Evolutionary conservation across 306 rosid species (phyloP).

Genomic region (Fragaria nilgerrensis): DNA sequence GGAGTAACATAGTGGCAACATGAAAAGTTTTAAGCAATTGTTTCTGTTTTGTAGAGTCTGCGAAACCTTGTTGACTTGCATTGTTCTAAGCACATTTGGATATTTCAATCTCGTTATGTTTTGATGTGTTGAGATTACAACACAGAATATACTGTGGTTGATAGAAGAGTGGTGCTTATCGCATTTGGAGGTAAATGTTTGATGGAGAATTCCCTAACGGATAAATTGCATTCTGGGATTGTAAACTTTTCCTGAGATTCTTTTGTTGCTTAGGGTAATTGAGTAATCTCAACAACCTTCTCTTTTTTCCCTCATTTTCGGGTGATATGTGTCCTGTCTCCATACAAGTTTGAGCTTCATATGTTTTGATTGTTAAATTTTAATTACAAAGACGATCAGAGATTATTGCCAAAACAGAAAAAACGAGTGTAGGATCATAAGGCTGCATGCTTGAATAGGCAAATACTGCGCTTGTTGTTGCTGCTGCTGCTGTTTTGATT

Average conservation of each 20-base stretch:
- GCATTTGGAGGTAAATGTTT: not conserved
- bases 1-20: not conserved
- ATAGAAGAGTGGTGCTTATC: conserved; percentile 5
- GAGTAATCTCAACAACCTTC: not conserved
- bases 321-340: not conserved
- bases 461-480: not conserved
- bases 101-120: not conserved
- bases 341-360: not conserved
- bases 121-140: not conserved
- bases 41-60: not conserved
- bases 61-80: not conserved
- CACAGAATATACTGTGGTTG: not conserved
- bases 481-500: not conserved
- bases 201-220: not conserved
- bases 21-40: not conserved
- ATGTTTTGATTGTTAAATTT: not conserved
- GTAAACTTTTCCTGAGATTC: not conserved
- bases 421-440: not conserved
- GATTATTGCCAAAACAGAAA: not conserved
- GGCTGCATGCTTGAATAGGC: not conserved
- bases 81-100: not conserved
- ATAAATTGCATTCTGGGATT: not conserved
- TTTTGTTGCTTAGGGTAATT: not conserved
- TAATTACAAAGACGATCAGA: not conserved
- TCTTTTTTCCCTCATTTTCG: not conserved